These are phyloP conservation scores for Xanthoparmelia taractica DNA, from an alignment of 495 filamentous ascomycete species.

Conservation along the genomic window DNA sequence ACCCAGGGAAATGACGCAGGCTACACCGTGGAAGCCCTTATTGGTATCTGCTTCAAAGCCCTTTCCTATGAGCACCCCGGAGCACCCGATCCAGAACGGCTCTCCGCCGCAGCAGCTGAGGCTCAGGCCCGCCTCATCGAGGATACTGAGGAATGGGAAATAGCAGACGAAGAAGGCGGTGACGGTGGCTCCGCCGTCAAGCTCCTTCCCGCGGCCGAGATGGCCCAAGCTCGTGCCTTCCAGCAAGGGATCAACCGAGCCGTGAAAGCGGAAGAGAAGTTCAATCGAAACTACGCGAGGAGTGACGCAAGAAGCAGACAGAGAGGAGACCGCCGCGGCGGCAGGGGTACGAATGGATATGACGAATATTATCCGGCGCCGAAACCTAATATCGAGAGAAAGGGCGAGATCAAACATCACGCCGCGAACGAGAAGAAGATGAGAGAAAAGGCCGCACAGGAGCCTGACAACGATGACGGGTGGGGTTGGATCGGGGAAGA, in stretches of 20 bases:
- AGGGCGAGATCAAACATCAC: conserved; percentile 14
- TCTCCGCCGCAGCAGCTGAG: conserved; percentile 18
- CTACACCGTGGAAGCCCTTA: conserved; percentile 70
- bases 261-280: conserved; percentile 16
- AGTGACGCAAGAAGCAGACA: neutral
- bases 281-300: conserved; percentile 3
- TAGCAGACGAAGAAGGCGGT: conserved; percentile 26
- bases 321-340: neutral
- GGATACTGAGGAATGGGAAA: conserved; percentile 28
- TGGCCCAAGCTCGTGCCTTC: conserved; percentile 3
- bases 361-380: neutral
- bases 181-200: conserved; percentile 23
- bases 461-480: neutral
- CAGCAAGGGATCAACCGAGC: conserved; percentile 9
- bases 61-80: conserved; percentile 3
- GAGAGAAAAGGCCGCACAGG: neutral
- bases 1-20: conserved; percentile 74
- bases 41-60: conserved; percentile 52
- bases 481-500: conserved; percentile 3
- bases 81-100: conserved; percentile 6
- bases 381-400: neutral
- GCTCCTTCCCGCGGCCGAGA: conserved; percentile 9
- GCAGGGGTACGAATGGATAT: neutral
- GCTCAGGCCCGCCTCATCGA: conserved; percentile 24
- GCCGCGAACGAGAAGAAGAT: conserved; percentile 10